Conservation (phyloP, 2,329 filamentous ascomycete species). For the Aspergillus unguis region DNA sequence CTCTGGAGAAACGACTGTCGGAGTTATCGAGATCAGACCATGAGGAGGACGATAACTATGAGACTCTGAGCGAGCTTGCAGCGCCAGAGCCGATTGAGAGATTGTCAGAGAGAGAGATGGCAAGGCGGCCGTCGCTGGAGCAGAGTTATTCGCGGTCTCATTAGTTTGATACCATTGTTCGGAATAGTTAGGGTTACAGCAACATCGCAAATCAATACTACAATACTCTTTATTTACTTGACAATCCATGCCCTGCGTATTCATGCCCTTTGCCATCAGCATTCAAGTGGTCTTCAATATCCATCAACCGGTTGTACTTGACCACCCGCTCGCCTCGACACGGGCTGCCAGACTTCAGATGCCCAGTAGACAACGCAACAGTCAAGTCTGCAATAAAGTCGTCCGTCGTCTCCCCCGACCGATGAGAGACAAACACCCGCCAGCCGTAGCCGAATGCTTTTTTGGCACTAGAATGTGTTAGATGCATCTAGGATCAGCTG, state of each 20-base stretch:
- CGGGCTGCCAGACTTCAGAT: slow-evolving; percentile 99
- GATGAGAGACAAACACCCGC: slow-evolving; percentile 99
- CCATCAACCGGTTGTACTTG: slow-evolving; percentile 99
- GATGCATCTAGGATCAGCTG: too few species aligned
- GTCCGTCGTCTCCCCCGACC: slow-evolving; percentile 98
- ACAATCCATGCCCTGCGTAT: too few species aligned
- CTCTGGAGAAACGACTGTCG: not conserved
- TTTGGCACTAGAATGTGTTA: slow-evolving; percentile 59
- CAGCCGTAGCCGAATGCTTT: slow-evolving; percentile 93
- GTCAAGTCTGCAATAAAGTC: slow-evolving; percentile 98
- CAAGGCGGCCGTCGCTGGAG: not conserved
- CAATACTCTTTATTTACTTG: too few species aligned
- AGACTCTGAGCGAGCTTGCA: not conserved
- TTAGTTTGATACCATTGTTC: not conserved
- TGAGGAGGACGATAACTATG: not conserved
- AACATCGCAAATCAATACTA: too few species aligned
- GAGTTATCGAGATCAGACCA: not conserved
- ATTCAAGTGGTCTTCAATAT: slow-evolving; percentile 94
- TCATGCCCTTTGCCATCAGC: too few species aligned
- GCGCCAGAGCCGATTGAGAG: not conserved
- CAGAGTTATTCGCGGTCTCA: not conserved
- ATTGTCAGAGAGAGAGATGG: not conserved
- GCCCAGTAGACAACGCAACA: slow-evolving; percentile 90
- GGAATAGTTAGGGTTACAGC: too few species aligned
- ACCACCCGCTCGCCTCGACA: slow-evolving; percentile 95